phyloP scores from a whole-genome alignment of 805 yeast genomes.

The Nakazawaea wyomingensis region DNA sequence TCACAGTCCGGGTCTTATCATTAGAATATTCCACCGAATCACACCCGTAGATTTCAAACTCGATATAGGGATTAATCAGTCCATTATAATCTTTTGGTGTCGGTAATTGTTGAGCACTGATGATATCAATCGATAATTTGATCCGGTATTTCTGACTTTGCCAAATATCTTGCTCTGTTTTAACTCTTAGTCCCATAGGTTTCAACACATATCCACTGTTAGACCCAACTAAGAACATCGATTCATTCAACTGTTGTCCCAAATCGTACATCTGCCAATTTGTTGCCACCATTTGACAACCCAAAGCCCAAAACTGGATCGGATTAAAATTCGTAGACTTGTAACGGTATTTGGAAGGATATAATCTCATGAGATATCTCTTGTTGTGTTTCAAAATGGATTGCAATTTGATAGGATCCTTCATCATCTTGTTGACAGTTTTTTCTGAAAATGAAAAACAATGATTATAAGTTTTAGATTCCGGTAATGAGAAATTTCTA shows the following conservation, averaged over 20 bases:
- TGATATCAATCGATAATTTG: slow-evolving; percentile 37
- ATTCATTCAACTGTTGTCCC: slow-evolving; percentile 85
- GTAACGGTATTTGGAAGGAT: slow-evolving; percentile 77
- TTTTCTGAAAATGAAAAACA: slow-evolving; percentile 86
- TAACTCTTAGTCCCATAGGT: slow-evolving; percentile 37
- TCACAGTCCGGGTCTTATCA: slow-evolving; percentile 21
- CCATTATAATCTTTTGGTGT: slow-evolving; percentile 48
- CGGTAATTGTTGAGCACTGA: slow-evolving; percentile 86
- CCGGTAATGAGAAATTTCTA: slow-evolving; percentile 79
- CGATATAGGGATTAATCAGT: slow-evolving; percentile 55
- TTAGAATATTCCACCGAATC: slow-evolving; percentile 12
- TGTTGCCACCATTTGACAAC: slow-evolving; percentile 92
- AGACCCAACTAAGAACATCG: slow-evolving; percentile 61
- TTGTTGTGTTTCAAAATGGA: slow-evolving; percentile 75
- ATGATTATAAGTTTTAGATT: slow-evolving; percentile 74
- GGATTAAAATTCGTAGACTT: slow-evolving; percentile 83
- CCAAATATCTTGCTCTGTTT: slow-evolving; percentile 15
- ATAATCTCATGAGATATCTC: slow-evolving; percentile 70
- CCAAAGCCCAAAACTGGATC: slow-evolving; percentile 71
- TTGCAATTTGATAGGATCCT: slow-evolving; percentile 48
- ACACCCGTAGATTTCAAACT: slow-evolving; percentile 53
- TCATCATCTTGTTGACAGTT: slow-evolving; percentile 53
- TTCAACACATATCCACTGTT: slow-evolving; percentile 76
- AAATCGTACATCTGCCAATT: slow-evolving; percentile 93
- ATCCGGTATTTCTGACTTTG: slow-evolving; percentile 18